phyloP scores from a whole-genome alignment of 768 basidiomycete species.

The Hypholoma fasciculare region DNA sequence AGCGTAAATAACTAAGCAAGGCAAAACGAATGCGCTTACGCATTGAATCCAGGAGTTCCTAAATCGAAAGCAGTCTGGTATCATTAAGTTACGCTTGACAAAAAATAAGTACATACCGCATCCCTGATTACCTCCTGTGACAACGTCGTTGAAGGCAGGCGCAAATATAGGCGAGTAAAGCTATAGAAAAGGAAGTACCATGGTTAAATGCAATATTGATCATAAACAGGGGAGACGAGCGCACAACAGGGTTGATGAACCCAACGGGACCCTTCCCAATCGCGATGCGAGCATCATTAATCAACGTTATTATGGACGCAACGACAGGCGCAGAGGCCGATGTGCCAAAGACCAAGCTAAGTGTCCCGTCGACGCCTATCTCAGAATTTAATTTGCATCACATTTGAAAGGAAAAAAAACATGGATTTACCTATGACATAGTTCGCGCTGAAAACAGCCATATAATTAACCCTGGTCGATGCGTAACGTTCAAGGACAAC shows the following conservation, averaged over 20 bases:
- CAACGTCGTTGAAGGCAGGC: conserved; percentile 23
- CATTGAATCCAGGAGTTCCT: conserved; percentile 34
- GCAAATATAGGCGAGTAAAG: conserved; percentile 19
- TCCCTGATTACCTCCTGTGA: conserved; percentile 19
- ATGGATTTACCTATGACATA: conserved; percentile 35
- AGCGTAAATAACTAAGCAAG: neutral
- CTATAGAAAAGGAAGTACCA: neutral
- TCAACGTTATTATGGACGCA: conserved; percentile 44
- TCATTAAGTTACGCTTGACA: too few species aligned
- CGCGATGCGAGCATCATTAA: conserved; percentile 53
- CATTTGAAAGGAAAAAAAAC: neutral
- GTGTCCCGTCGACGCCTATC: conserved; percentile 35
- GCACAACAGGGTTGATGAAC: conserved; percentile 46
- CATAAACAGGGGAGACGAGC: neutral
- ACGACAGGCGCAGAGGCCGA: conserved; percentile 43
- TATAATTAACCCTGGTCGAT: neutral
- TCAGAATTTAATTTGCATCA: neutral
- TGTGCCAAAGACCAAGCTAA: conserved; percentile 38
- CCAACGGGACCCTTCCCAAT: conserved; percentile 43
- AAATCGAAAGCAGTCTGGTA: neutral
- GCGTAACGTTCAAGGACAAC: conserved; percentile 2
- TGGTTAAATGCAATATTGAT: neutral
- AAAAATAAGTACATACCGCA: conserved; percentile 9
- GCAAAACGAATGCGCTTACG: conserved; percentile 22
- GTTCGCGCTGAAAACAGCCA: conserved; percentile 28